A percentile compares a stretch with the other conserved stretches of the same genome.
phyloP scores from a whole-genome alignment of 495 filamentous ascomycete genomes.

The Trichoderma orchidacearum region DNA sequence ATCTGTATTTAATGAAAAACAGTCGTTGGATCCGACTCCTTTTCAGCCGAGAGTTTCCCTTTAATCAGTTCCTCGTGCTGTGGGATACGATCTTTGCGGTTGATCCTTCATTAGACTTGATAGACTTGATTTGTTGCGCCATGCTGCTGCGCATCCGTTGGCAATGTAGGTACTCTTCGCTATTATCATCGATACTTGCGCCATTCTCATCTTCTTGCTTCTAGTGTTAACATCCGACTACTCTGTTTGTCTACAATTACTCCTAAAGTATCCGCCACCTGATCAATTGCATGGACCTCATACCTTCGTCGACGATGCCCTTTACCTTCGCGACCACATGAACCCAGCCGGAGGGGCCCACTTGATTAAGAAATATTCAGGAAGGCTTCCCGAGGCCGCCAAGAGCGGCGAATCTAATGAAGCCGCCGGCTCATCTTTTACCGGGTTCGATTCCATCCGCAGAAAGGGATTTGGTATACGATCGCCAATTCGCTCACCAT shows the following conservation, averaged over 20 bases:
- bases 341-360: constrained; percentile 53
- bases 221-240: constrained; percentile 77
- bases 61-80: constrained; percentile 65
- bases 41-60: constrained; percentile 86
- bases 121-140: constrained; percentile 80
- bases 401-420: constrained; percentile 20
- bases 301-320: constrained; percentile 76
- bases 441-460: constrained; percentile 15
- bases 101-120: constrained; percentile 65
- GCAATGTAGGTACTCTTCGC: constrained; percentile 51
- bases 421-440: constrained; percentile 17
- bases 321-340: constrained; percentile 71
- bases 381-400: constrained; percentile 38
- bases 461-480: constrained; percentile 21
- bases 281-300: constrained; percentile 47
- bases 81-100: constrained; percentile 92
- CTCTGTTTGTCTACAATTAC: constrained; percentile 62
- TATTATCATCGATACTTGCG: background rate
- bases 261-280: constrained; percentile 71
- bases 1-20: background rate
- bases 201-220: background rate
- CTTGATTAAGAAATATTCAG: constrained; percentile 75
- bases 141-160: constrained; percentile 92
- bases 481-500: constrained; percentile 41
- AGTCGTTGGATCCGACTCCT: constrained; percentile 91